Percentiles rank a stretch among this genome's conserved stretches.
phyloP scores from a whole-genome alignment of 108 stramenopile genomes.

The Discostella stelligeroides region DNA sequence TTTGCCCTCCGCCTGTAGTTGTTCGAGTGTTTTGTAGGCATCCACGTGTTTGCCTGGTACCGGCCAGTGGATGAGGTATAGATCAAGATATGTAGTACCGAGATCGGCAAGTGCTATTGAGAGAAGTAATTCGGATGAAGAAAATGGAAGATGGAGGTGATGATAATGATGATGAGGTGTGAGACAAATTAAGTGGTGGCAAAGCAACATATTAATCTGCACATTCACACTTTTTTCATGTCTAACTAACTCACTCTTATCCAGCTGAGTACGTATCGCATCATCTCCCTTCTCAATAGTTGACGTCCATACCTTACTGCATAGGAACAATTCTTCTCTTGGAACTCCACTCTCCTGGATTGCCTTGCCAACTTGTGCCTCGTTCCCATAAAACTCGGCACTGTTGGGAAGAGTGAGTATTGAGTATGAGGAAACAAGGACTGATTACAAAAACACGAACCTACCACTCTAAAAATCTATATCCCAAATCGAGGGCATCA shows the following conservation, averaged over 20 bases:
- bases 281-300: constrained; percentile 83
- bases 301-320: constrained; percentile 93
- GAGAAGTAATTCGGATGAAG: not conserved
- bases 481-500: constrained; percentile 75
- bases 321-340: constrained; percentile 83
- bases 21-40: constrained; percentile 79
- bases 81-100: constrained; percentile 86
- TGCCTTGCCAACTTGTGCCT: constrained; percentile 82
- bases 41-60: constrained; percentile 87
- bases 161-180: not conserved
- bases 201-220: not conserved
- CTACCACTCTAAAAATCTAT: constrained; percentile 87
- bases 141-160: not conserved
- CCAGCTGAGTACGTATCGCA: constrained; percentile 70
- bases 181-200: not conserved
- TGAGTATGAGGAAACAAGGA: not conserved
- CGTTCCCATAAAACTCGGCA: constrained; percentile 91
- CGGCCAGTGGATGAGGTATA: constrained; percentile 94
- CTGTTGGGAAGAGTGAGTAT: not conserved
- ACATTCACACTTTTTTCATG: not conserved
- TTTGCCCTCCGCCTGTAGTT: constrained; percentile 67
- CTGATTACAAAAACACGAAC: not conserved
- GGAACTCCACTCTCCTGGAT: constrained; percentile 65
- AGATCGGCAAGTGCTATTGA: constrained; percentile 65
- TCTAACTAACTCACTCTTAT: constrained; percentile 57